Base-by-base conservation (phyloP, 2,329 filamentous ascomycete species). In the Fusarium nygamai region DNA sequence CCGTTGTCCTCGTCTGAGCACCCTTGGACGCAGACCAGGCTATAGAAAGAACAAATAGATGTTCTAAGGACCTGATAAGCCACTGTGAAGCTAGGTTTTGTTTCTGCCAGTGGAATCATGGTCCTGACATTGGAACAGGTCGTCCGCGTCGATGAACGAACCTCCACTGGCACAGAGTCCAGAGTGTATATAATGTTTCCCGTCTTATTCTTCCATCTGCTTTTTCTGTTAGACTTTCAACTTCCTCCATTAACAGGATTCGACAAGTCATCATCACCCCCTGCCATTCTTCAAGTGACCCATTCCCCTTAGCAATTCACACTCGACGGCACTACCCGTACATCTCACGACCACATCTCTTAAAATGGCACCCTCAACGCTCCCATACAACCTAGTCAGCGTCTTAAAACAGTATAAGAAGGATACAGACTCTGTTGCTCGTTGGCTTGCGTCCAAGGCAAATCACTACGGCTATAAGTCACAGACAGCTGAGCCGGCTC, bases 371-470 rank as follows among this genome's bases (percentile, higher is more conserved):
- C 8, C 46, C 31, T 3, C 27, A 20, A 59, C 36, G 29, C 13
- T 58, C 4, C 60, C 64, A n/a, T 17, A n/a, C 10, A 22, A 10
- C 1, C 29, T 65, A 27, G 29, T 65, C 3, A 7, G 17, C 9
- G 34, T 6, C 10, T 27, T 41, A 3, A 10, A 46, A 5, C 39
- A 24, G 6, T 65, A 60, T 22, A 68, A 68, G 14, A 11, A 34
- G 4, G 65, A 68, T 11, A 53, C 65, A 10, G 10, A 68, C 11
- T 50, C 39, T 8, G 38, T 65, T 1, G 62, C 56, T 3, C n/a
- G 22, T 1, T 69, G 62, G 43, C 31, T 69, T 5, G 56, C 62
- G 2, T 61, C 62, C 1, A 57, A 50, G 5, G 44, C 56, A 10
- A 50, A 34, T 3, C 5, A 27, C 1, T 57, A 50, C 22, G 29